phyloP scores from a whole-genome alignment of 805 yeast species.

The Ogataea methanolica region DNA sequence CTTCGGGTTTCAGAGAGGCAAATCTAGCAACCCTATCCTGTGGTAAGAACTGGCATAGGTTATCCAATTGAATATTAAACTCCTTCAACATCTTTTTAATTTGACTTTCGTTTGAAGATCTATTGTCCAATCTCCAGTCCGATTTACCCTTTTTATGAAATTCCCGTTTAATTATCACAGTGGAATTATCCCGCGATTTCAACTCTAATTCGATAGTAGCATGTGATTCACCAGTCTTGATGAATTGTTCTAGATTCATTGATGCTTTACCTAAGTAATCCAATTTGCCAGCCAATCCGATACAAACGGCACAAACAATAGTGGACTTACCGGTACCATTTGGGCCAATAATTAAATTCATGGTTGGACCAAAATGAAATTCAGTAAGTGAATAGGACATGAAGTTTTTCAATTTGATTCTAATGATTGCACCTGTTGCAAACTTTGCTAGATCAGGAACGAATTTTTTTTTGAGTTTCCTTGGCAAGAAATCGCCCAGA shows the following conservation, averaged over 20 bases:
- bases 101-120: slow-evolving; percentile 34
- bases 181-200: slow-evolving; percentile 34
- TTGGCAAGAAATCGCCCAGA: slow-evolving; percentile 13
- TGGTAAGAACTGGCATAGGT: slow-evolving; percentile 89
- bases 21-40: slow-evolving; percentile 94
- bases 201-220: slow-evolving; percentile 49
- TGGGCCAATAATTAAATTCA: slow-evolving; percentile 93
- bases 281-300: slow-evolving; percentile 80
- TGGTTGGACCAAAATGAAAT: slow-evolving; percentile 71
- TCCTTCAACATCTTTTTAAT: slow-evolving; percentile 41
- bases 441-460: slow-evolving; percentile 26
- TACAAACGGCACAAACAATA: slow-evolving; percentile 85
- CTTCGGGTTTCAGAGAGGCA: slow-evolving; percentile 75
- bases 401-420: slow-evolving; percentile 54
- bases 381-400: slow-evolving; percentile 67
- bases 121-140: slow-evolving; percentile 47
- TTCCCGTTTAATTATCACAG: slow-evolving; percentile 39
- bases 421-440: slow-evolving; percentile 43
- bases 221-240: slow-evolving; percentile 56
- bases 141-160: slow-evolving; percentile 42
- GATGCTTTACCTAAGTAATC: slow-evolving; percentile 67
- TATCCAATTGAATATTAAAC: slow-evolving; percentile 80
- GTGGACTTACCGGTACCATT: slow-evolving; percentile 96
- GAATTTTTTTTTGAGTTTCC: slow-evolving; percentile 12
- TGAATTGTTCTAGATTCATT: slow-evolving; percentile 57